Percentiles rank a stretch among this genome's conserved stretches.
These are phyloP conservation scores for Leucocoprinus leucothites DNA, from an alignment of 768 basidiomycete genomes.

Conservation along the genomic window DNA sequence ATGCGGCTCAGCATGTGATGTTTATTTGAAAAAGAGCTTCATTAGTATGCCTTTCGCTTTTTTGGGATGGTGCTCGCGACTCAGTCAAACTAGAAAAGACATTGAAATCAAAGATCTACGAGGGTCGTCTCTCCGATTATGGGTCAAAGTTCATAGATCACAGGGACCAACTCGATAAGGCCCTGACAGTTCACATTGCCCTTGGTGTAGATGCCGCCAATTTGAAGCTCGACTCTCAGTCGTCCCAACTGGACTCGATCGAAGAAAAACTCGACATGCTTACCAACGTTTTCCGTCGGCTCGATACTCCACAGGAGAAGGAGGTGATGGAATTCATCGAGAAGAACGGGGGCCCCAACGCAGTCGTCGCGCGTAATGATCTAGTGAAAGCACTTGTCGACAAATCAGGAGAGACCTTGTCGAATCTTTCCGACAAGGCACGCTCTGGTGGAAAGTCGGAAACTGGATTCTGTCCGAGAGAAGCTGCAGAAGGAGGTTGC, in stretches of 20 bases:
- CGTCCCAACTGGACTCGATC: conserved; percentile 17
- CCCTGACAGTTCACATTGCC: conserved; percentile 35
- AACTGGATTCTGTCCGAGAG: conserved; percentile 17
- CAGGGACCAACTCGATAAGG: conserved; percentile 31
- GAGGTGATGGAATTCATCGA: conserved; percentile 37
- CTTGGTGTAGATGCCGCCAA: conserved; percentile 33
- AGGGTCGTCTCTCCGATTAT: conserved; percentile 31
- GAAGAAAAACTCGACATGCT: conserved; percentile 31
- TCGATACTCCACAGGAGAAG: conserved; percentile 37
- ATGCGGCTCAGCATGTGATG: conserved; percentile 43
- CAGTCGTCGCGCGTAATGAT: conserved; percentile 29
- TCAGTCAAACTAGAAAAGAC: conserved; percentile 27
- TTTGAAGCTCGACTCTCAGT: conserved; percentile 24
- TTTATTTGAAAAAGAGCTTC: conserved; percentile 41
- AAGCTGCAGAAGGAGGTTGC: conserved; percentile 29
- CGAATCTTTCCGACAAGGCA: conserved; percentile 18
- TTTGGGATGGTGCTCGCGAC: neutral
- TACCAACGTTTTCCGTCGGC: conserved; percentile 29
- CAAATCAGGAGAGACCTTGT: conserved; percentile 29
- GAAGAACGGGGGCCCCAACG: conserved; percentile 34
- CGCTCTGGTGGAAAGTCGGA: neutral
- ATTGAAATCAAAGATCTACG: conserved; percentile 34
- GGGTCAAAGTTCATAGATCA: conserved; percentile 30
- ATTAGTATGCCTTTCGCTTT: conserved; percentile 24
- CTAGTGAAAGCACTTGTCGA: conserved; percentile 27